These are phyloP conservation scores for Phytopythium delawarense DNA, from an alignment of 352 stramenopile species.

Conservation along the genomic window DNA sequence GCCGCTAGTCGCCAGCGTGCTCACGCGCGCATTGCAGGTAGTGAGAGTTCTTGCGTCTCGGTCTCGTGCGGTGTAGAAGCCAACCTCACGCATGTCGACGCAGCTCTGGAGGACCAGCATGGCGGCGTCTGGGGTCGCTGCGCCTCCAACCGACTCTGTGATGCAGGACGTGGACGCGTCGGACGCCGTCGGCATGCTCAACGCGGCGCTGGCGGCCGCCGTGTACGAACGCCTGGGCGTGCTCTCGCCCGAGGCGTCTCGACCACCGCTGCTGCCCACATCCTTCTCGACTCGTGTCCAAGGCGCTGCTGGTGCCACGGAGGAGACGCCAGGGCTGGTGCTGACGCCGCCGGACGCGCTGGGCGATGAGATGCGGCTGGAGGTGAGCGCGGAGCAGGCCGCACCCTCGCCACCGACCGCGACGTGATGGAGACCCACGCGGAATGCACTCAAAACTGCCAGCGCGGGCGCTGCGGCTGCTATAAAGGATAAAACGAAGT, in stretches of 20 bases:
- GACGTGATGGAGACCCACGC: neutral
- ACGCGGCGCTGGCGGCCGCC: constrained; percentile 28
- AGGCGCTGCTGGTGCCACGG: neutral
- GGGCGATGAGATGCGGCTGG: constrained; percentile 14
- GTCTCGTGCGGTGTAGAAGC: neutral
- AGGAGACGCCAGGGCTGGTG: neutral
- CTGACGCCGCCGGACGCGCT: constrained; percentile 12
- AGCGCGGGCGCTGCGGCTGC: neutral
- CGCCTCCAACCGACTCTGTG: neutral
- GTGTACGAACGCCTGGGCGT: constrained; percentile 40
- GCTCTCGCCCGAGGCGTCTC: constrained; percentile 7
- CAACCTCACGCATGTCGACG: neutral
- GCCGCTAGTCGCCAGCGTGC: neutral
- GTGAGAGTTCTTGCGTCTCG: neutral
- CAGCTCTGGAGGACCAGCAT: neutral
- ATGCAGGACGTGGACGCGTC: neutral
- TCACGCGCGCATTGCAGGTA: constrained; percentile 1
- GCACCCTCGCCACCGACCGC: neutral
- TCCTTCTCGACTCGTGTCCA: constrained; percentile 6
- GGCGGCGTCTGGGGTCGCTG: neutral
- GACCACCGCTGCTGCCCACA: constrained; percentile 1
- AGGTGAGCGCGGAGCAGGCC: neutral
- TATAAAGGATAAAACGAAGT: constrained; percentile 4
- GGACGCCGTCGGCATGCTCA: constrained; percentile 18
- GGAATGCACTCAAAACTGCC: constrained; percentile 7